phyloP scores from a whole-genome alignment of 768 basidiomycete species.

The Hydnomerulius pinastri region DNA sequence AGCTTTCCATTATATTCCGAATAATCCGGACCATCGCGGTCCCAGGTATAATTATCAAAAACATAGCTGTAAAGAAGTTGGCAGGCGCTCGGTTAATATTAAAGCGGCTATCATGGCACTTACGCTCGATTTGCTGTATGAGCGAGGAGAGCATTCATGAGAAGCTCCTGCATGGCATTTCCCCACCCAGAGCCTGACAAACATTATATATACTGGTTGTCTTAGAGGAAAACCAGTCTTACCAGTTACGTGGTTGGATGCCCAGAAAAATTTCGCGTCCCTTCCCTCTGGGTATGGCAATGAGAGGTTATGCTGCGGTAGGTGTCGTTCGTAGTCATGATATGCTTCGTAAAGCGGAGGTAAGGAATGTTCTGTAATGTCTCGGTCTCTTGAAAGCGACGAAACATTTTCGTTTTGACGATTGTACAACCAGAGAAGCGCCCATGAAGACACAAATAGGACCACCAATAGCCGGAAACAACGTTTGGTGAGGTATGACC shows the following conservation, averaged over 20 bases:
- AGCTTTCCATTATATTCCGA: constrained; percentile 48
- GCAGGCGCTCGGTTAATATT: background rate
- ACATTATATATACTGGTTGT: background rate
- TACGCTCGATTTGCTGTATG: constrained; percentile 49
- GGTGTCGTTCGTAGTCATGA: constrained; percentile 42
- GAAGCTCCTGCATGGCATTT: constrained; percentile 59
- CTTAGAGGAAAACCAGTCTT: constrained; percentile 5
- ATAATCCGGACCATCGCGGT: constrained; percentile 42
- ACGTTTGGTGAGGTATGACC: constrained; percentile 7
- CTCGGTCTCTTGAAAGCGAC: constrained; percentile 4
- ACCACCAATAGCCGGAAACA: constrained; percentile 12
- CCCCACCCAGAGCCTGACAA: constrained; percentile 57
- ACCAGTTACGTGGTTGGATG: constrained; percentile 49
- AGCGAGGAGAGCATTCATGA: constrained; percentile 53
- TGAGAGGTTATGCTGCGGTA: constrained; percentile 47
- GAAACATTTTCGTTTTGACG: background rate
- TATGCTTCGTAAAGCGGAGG: constrained; percentile 51
- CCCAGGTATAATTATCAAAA: constrained; percentile 63
- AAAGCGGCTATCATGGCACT: constrained; percentile 18
- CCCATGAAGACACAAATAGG: constrained; percentile 10
- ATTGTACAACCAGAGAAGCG: constrained; percentile 19
- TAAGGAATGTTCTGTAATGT: constrained; percentile 10
- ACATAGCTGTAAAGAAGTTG: constrained; percentile 43
- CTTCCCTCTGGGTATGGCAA: constrained; percentile 42
- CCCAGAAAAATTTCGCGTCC: constrained; percentile 47